phyloP scores from a whole-genome alignment of 768 basidiomycete genomes.

The Collybia sordida region DNA sequence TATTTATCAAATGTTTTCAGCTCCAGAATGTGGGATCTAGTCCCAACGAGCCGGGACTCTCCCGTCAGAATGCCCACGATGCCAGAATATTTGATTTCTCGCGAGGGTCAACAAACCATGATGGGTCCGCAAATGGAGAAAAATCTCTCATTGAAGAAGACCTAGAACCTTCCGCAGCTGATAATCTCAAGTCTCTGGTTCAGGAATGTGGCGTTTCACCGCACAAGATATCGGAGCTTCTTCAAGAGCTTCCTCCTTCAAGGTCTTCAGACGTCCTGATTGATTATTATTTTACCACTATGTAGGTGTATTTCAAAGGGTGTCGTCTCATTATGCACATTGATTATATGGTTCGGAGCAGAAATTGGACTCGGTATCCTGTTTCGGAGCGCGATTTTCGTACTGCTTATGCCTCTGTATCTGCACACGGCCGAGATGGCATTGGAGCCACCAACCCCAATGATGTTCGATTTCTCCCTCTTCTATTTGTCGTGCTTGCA shows the following conservation, averaged over 20 bases:
- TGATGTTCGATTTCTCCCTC: constrained; percentile 82
- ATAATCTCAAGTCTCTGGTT: constrained; percentile 82
- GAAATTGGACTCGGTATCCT: constrained; percentile 94
- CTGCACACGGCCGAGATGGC: constrained; percentile 58
- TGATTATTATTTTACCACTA: constrained; percentile 75
- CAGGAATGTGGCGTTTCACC: constrained; percentile 93
- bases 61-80: constrained; percentile 8
- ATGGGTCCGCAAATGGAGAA: constrained; percentile 8
- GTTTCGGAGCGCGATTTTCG: constrained; percentile 85
- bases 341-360: constrained; percentile 23
- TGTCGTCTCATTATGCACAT: constrained; percentile 8
- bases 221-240: constrained; percentile 85
- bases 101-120: constrained; percentile 1
- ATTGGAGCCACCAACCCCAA: constrained; percentile 63
- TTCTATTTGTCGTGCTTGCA: constrained; percentile 92
- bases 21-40: constrained; percentile 26
- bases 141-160: constrained; percentile 38
- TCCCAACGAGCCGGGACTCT: constrained; percentile 6
- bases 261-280: constrained; percentile 75
- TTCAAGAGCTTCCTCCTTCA: constrained; percentile 84
- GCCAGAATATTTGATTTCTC: constrained; percentile 13
- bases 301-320: constrained; percentile 38
- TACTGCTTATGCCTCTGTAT: constrained; percentile 63
- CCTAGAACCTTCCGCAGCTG: constrained; percentile 60
- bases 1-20: constrained; percentile 11